Evolutionary conservation across 73 alveolate species (phyloP).

Genomic region (Paramecium caudatum): DNA sequence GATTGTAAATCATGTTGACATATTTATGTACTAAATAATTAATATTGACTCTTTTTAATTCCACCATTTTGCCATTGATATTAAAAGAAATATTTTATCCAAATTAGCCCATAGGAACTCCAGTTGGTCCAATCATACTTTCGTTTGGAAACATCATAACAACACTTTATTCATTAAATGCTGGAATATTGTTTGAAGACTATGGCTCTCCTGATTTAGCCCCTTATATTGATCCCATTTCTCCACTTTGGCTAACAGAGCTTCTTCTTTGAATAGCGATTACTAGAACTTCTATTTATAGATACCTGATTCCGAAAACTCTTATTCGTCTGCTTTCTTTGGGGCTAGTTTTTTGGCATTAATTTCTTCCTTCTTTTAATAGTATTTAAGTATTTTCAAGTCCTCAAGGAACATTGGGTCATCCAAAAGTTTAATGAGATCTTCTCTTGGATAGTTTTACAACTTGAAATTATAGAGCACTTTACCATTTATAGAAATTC

Average conservation of each 20-base stretch:
- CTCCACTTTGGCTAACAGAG: slow-evolving; percentile 47
- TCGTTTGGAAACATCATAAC: slow-evolving; percentile 60
- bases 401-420: slow-evolving; percentile 36
- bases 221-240: slow-evolving; percentile 7
- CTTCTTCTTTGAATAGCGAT: slow-evolving; percentile 1
- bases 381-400: background rate
- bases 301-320: slow-evolving; percentile 43
- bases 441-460: slow-evolving; percentile 61
- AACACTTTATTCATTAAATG: slow-evolving; percentile 54
- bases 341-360: background rate
- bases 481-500: slow-evolving; percentile 54
- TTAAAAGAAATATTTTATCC: slow-evolving; percentile 49
- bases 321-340: slow-evolving; percentile 32
- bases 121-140: slow-evolving; percentile 59
- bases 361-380: slow-evolving; percentile 44
- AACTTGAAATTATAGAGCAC: background rate
- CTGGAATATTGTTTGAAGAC: slow-evolving; percentile 16
- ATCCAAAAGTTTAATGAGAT: slow-evolving; percentile 17
- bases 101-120: slow-evolving; percentile 58
- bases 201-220: slow-evolving; percentile 9
- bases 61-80: slow-evolving; percentile 52
- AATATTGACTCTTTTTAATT: slow-evolving; percentile 55
- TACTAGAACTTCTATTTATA: background rate
- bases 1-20: slow-evolving; percentile 59
- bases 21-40: slow-evolving; percentile 40